Evolutionary conservation across 441 rosid species (phyloP).

Genomic region (Sinapis alba): DNA sequence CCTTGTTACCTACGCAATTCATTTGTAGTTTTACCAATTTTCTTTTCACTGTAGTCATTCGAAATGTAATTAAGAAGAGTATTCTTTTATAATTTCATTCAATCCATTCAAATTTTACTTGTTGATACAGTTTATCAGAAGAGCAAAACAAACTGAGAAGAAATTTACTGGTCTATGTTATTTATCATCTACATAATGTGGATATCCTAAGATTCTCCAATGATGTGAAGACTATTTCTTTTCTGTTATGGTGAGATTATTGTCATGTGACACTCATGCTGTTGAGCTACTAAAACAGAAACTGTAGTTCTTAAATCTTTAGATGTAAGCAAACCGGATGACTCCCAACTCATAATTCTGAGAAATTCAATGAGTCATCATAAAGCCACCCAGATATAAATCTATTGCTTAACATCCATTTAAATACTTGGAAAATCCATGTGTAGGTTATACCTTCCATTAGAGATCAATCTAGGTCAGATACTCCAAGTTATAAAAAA

Average conservation of each 20-base stretch:
- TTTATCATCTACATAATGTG: not conserved
- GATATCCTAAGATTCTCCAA: not conserved
- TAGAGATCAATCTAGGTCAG: too few species aligned
- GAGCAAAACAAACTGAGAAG: not conserved
- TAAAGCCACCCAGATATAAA: too few species aligned
- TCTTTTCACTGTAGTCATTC: not conserved
- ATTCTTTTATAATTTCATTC: constrained; percentile 20
- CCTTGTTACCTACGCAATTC: not conserved
- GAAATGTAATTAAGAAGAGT: constrained; percentile 3
- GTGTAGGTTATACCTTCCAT: too few species aligned
- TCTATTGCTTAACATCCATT: too few species aligned
- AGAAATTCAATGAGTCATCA: too few species aligned
- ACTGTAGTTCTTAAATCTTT: constrained; percentile 33
- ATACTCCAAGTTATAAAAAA: too few species aligned
- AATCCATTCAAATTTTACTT: not conserved
- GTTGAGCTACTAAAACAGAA: constrained; percentile 42
- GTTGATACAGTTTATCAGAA: not conserved
- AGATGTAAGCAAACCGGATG: constrained; percentile 47
- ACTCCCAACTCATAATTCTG: too few species aligned
- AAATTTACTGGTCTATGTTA: not conserved
- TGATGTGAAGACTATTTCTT: not conserved
- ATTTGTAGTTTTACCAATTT: constrained; percentile 4
- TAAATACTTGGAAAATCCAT: too few species aligned
- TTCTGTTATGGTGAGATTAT: not conserved
- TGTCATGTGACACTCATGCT: constrained; percentile 13